Evolutionary conservation across 1,284 basidiomycete genomes (phyloP).

Genomic region (Ustilago sp.): DNA sequence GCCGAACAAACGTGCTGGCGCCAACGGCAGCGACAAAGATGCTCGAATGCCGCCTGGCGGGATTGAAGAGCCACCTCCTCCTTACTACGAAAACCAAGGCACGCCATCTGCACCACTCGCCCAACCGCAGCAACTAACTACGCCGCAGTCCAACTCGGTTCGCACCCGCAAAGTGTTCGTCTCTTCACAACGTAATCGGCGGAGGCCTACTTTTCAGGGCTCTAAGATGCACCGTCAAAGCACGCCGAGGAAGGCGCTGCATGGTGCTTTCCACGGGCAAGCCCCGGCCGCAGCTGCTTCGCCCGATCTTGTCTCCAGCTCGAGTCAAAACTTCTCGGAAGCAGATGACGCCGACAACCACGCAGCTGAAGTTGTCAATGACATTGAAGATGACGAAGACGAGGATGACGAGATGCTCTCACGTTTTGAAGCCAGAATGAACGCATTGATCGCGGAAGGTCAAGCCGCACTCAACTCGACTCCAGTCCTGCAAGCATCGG

Average conservation of each 20-base stretch:
- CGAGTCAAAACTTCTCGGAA: neutral
- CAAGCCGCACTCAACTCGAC: slow-evolving; percentile 53
- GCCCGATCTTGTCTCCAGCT: neutral
- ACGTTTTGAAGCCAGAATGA: slow-evolving; percentile 55
- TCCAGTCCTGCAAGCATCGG: slow-evolving; percentile 42
- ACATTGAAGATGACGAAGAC: slow-evolving; percentile 17
- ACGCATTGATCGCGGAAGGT: slow-evolving; percentile 53
- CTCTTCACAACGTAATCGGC: slow-evolving; percentile 40
- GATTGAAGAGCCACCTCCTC: slow-evolving; percentile 50
- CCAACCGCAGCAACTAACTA: slow-evolving; percentile 12
- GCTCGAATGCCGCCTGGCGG: slow-evolving; percentile 20
- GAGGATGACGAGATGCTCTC: slow-evolving; percentile 52
- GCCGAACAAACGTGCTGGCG: slow-evolving; percentile 7
- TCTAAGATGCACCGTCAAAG: slow-evolving; percentile 30
- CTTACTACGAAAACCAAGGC: slow-evolving; percentile 33
- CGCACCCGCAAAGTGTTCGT: slow-evolving; percentile 46
- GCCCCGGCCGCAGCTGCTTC: neutral
- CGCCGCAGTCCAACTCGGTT: slow-evolving; percentile 18
- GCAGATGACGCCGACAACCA: neutral
- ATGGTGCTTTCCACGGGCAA: slow-evolving; percentile 14
- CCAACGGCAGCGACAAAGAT: slow-evolving; percentile 3
- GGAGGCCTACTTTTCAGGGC: slow-evolving; percentile 41
- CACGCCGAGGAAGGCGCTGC: slow-evolving; percentile 29
- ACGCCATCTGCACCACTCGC: slow-evolving; percentile 9
- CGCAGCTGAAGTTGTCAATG: neutral